phyloP scores from a whole-genome alignment of 1,284 basidiomycete species.

The Boletellus deceptivus region DNA sequence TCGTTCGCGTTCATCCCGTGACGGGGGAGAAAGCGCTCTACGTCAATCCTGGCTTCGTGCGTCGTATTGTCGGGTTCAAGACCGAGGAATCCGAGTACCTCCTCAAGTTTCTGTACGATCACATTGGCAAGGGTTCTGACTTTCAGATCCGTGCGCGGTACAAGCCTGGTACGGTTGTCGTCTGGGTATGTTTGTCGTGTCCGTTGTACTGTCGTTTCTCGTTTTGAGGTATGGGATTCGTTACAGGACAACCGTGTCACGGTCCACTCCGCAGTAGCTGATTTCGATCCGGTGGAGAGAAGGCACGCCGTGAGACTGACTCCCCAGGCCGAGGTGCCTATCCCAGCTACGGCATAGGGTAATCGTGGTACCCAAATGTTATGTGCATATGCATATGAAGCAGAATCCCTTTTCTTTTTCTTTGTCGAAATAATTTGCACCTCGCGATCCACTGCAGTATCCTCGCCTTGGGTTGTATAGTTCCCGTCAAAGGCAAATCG shows the following conservation, averaged over 20 bases:
- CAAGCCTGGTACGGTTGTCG: constrained; percentile 45
- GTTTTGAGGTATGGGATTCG: background rate
- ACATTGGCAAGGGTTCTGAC: constrained; percentile 48
- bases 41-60: constrained; percentile 62
- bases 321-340: constrained; percentile 53
- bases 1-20: constrained; percentile 60
- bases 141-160: constrained; percentile 47
- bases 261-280: constrained; percentile 49
- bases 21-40: constrained; percentile 68
- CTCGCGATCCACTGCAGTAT: too few relatives aligned
- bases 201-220: too few relatives aligned
- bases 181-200: constrained; percentile 39
- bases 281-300: constrained; percentile 42
- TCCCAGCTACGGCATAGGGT: constrained; percentile 27
- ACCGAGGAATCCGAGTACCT: constrained; percentile 65
- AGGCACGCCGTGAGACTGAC: constrained; percentile 53
- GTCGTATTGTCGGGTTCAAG: constrained; percentile 66
- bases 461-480: constrained; percentile 9
- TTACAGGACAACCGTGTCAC: constrained; percentile 52
- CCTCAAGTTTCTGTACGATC: constrained; percentile 58
- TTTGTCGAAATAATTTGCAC: background rate
- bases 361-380: background rate
- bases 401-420: constrained; percentile 11
- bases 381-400: background rate
- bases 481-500: constrained; percentile 15